Evolutionary conservation across 2,329 filamentous ascomycete species (phyloP), one percentile per base, ranked within the genome.

Genomic region (Grosmannia clavigera): DNA sequence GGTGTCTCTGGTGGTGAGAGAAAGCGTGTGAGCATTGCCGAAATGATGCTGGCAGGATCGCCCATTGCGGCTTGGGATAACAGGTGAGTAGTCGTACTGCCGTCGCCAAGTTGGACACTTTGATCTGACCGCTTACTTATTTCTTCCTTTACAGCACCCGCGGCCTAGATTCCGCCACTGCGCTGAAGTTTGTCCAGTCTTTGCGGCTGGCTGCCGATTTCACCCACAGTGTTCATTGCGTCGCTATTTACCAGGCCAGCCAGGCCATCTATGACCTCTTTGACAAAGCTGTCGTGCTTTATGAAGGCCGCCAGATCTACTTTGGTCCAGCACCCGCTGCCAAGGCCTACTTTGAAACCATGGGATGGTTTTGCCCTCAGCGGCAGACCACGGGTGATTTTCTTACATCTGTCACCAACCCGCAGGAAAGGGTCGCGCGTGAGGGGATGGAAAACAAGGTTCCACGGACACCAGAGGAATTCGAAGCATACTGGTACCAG

Each of bases 11-110:
- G 84, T 9, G 84, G 84, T 40, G 84, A 86, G 67, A 77, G 83
- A 62, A 90, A 91, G 72, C 83, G 88, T 69, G 87, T 91, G 5
- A 86, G 82, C 57, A 88, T 90, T 64, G 86, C 85, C 5, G 87
- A 90, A 70, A 85, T 85, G 9, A 81, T 87, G 61, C 78, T 80
- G 11, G 76, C 76, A 0, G 71, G 77, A 19, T 80, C 82, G 1
- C 83, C 79, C 51, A 75, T 81, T 2, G 85, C 88, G 68, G 86
- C 84, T 60, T 90, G 87, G 87, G 87, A 85, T 64, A 88, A 88
- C 62, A 83, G 80, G 55, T 57, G 4, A 11, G 43, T 50, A 3
- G 35, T 38, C 9, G 48, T 5, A 19, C 40, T 43, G 43, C 43
- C 43, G 19, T 46, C 14, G 16, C 3, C 38, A 40, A 40, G 3